A percentile compares a stretch with the other conserved stretches of the same genome.
These are phyloP conservation scores for Vitis hybrid DNA, from an alignment of 177 flowering plant genomes.

Conservation along the genomic window DNA sequence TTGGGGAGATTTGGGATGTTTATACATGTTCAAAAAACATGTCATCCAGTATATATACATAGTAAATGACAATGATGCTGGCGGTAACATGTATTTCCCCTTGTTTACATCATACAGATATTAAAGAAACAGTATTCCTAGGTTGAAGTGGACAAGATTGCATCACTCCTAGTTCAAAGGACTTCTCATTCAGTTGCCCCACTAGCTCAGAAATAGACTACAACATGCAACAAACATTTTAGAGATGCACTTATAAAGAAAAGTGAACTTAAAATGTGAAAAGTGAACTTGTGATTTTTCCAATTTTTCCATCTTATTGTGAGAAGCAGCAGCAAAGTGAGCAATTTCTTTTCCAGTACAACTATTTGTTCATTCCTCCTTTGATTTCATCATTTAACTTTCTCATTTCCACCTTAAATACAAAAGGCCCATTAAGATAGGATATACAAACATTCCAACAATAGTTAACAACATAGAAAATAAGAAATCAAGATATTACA, in stretches of 20 bases:
- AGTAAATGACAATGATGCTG: no score
- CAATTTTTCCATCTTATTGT: constrained; percentile 41
- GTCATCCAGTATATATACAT: no score
- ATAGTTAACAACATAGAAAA: neutral
- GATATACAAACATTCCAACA: constrained; percentile 1
- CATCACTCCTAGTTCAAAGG: constrained; percentile 95
- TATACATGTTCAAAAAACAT: no score
- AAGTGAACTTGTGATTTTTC: constrained; percentile 49
- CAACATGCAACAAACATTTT: constrained; percentile 22
- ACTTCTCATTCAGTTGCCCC: constrained; percentile 86
- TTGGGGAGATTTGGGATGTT: no score
- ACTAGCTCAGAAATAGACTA: constrained; percentile 74
- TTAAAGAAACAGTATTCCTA: neutral
- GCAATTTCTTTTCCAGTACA: constrained; percentile 70
- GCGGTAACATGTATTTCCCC: no score
- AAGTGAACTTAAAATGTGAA: neutral
- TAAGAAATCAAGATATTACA: constrained; percentile 40
- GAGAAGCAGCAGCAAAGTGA: constrained; percentile 40
- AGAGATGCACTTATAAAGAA: neutral
- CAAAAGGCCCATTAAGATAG: constrained; percentile 4
- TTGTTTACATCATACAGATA: neutral
- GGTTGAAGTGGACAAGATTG: neutral
- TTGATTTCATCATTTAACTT: constrained; percentile 70
- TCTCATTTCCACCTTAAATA: constrained; percentile 64
- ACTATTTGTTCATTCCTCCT: constrained; percentile 67